Evolutionary conservation across 2,329 filamentous ascomycete species (phyloP).

Genomic region (Microdochium trichocladiopsis): DNA sequence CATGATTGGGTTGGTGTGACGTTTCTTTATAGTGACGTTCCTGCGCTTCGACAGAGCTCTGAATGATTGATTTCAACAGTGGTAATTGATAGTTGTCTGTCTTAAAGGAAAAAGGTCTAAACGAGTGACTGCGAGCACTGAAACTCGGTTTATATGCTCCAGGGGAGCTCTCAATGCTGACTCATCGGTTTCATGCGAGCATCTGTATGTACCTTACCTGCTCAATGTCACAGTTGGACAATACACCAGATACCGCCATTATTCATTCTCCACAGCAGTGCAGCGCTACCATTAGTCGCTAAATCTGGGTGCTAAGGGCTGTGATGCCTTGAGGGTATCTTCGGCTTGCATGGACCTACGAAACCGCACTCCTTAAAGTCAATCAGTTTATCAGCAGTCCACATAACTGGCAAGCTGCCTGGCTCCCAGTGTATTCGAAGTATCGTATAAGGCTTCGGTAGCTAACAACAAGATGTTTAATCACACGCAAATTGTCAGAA

Average conservation of each 20-base stretch:
- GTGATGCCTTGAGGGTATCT: neutral
- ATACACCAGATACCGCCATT: neutral
- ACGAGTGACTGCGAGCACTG: neutral
- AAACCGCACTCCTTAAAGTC: neutral
- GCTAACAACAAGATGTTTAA: neutral
- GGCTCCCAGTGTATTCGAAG: neutral
- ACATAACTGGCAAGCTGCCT: neutral
- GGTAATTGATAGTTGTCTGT: neutral
- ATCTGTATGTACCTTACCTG: too few species aligned
- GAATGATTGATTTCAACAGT: neutral
- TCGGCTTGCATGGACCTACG: neutral
- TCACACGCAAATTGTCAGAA: neutral
- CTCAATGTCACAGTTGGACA: neutral
- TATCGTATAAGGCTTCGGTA: neutral
- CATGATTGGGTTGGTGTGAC: neutral
- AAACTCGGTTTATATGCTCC: neutral
- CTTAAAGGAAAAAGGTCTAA: neutral
- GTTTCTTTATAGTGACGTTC: neutral
- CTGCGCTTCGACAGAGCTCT: neutral
- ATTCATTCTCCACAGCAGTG: neutral
- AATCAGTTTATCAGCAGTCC: neutral
- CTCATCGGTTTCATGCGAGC: neutral
- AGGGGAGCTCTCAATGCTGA: neutral
- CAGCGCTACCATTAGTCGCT: neutral
- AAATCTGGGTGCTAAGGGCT: neutral